Conservation (phyloP, 306 rosid species). For the Acacia acuminata region DNA sequence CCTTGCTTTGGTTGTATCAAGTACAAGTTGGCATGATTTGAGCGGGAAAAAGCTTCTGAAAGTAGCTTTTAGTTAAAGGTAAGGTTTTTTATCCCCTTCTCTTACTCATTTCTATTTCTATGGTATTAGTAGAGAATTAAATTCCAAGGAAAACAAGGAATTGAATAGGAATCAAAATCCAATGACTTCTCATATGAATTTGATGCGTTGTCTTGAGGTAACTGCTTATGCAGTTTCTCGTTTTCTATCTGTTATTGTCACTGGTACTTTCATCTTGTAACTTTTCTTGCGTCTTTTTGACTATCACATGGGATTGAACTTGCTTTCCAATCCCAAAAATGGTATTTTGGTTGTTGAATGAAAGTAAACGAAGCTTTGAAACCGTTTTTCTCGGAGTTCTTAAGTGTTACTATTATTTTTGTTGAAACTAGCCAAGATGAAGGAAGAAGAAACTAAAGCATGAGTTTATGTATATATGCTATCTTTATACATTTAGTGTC, state of each 20-base stretch:
- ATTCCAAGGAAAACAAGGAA: constrained; percentile 42
- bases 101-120: background rate
- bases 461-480: background rate
- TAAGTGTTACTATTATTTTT: background rate
- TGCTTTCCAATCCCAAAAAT: constrained; percentile 23
- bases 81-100: constrained; percentile 11
- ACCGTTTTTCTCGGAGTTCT: constrained; percentile 17
- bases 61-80: constrained; percentile 44
- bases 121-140: constrained; percentile 23
- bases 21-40: constrained; percentile 33
- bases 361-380: background rate
- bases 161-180: background rate
- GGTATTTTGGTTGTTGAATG: constrained; percentile 27
- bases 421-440: background rate
- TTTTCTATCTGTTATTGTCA: constrained; percentile 22
- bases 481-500: constrained; percentile 12
- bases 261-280: constrained; percentile 18
- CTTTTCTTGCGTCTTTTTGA: constrained; percentile 27
- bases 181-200: constrained; percentile 10
- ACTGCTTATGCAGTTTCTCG: constrained; percentile 27
- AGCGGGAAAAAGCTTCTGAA: constrained; percentile 43
- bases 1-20: constrained; percentile 8
- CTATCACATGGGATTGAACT: constrained; percentile 12
- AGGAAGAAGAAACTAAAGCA: background rate
- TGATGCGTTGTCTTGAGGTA: constrained; percentile 12